Percentiles rank a stretch among this genome's conserved stretches.
Evolutionary conservation across 2,329 filamentous ascomycete genomes (phyloP).

Genomic region (Fonsecaea monophora): DNA sequence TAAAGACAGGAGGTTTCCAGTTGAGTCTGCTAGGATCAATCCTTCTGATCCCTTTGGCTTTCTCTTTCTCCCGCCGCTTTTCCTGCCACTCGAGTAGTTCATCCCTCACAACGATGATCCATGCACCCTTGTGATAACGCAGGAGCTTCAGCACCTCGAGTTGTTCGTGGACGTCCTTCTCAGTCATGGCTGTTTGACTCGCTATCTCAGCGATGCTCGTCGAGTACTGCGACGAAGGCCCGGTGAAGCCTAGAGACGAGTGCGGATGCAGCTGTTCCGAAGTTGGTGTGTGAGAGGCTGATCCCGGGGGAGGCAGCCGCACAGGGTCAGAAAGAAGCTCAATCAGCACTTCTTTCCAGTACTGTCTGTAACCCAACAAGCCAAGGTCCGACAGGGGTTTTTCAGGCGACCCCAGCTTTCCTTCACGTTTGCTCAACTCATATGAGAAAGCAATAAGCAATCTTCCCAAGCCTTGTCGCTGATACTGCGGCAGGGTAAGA

Average conservation of each 20-base stretch:
- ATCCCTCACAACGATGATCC: constrained; percentile 92
- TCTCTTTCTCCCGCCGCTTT: constrained; percentile 78
- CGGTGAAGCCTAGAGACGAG: constrained; percentile 27
- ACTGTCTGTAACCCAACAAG: constrained; percentile 90
- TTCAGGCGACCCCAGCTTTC: constrained; percentile 92
- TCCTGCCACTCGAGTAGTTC: constrained; percentile 73
- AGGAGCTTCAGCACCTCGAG: constrained; percentile 94
- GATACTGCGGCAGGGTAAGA: constrained; percentile 92
- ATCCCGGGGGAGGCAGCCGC: constrained; percentile 51
- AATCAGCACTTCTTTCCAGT: constrained; percentile 95
- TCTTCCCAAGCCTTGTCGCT: constrained; percentile 90
- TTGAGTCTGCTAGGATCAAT: constrained; percentile 81
- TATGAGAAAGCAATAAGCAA: constrained; percentile 97
- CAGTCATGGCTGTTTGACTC: constrained; percentile 86
- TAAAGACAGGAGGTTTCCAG: constrained; percentile 97
- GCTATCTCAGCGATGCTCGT: constrained; percentile 88
- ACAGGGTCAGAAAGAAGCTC: constrained; percentile 79
- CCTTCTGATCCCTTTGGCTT: constrained; percentile 72
- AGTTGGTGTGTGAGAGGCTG: constrained; percentile 36
- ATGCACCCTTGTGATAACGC: constrained; percentile 93
- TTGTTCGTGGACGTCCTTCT: constrained; percentile 93
- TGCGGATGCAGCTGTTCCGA: constrained; percentile 39
- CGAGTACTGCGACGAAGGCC: constrained; percentile 40
- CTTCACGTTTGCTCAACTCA: constrained; percentile 92
- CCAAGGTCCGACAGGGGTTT: constrained; percentile 95